Evolutionary conservation across 2,329 filamentous ascomycete genomes (phyloP), one percentile per base, ranked within the genome.

Genomic region (Colletotrichum trifolii): DNA sequence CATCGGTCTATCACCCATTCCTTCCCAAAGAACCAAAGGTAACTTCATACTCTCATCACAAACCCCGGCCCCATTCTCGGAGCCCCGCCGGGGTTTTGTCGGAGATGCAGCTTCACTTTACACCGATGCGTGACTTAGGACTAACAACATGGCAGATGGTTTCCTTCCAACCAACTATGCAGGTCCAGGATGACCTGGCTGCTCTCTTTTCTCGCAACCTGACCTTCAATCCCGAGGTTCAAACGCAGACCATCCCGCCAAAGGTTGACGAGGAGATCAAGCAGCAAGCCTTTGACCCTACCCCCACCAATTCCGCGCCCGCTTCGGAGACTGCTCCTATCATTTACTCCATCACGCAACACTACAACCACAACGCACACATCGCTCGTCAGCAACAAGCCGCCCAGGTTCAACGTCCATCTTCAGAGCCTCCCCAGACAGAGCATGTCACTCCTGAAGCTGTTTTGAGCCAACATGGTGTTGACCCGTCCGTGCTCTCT

Each of bases 341-440:
- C 68, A 82, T 86, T 67, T 96, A 96, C 79, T 89, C 85, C 64
- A 87, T 92, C 70, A 91, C 92, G 9, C 90, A 92, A 73, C 93
- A 97, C 76, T 97, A 97, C 76, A 90, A 91, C 69, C 93, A 94
- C 74, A 93, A 92, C 8, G 82, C 90, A 48, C 92, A 96, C 74
- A 74, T 89, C 67, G 82, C 74, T 52, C 77, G 78, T 17, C 81
- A 82, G 58, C 75, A 78, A 17, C 71, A 70, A 68, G 74, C 71
- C 61, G 65, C 71, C 74, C 67, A 71, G 35, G 72, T 76, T 25
- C 78, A 79, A 64, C 78, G 82, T 54, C 82, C 79, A 17, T 83
- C 82, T 25, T 88, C 83, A 12, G 83, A 85, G 68, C 83, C 83
- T 6, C 79, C 79, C 39, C 79, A 81, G 70, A 80, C 78, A 40